Evolutionary conservation across 306 rosid genomes (phyloP).

Genomic region (Calophaca sinica): DNA sequence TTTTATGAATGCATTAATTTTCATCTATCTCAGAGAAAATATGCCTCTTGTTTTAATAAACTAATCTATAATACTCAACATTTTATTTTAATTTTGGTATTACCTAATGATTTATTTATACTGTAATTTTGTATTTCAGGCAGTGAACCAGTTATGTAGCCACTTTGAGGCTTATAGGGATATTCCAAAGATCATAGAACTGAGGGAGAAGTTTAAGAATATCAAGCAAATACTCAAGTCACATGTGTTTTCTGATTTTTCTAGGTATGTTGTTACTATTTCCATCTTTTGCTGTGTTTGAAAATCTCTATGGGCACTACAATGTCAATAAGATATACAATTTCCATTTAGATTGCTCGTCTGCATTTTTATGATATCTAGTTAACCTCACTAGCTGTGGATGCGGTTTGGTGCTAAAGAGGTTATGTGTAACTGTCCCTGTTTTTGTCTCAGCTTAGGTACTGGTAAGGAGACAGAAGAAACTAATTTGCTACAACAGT

Average conservation of each 20-base stretch:
- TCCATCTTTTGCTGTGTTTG: constrained; percentile 40
- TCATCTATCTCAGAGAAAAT: constrained; percentile 15
- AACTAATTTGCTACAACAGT: constrained; percentile 81
- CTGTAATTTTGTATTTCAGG: constrained; percentile 65
- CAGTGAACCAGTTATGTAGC: constrained; percentile 95
- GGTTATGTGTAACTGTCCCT: constrained; percentile 47
- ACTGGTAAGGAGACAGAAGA: constrained; percentile 99
- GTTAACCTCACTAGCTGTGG: constrained; percentile 30
- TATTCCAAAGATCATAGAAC: constrained; percentile 95
- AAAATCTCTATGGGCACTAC: constrained; percentile 28
- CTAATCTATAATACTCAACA: background rate
- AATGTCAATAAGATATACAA: constrained; percentile 11
- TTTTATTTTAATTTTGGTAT: constrained; percentile 36
- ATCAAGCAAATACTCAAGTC: constrained; percentile 98
- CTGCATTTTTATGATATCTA: background rate
- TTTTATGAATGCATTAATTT: constrained; percentile 36
- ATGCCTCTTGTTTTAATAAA: constrained; percentile 38
- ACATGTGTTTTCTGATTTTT: constrained; percentile 95
- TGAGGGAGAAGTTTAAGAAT: constrained; percentile 96
- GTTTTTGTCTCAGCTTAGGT: constrained; percentile 88
- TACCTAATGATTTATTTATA: constrained; percentile 30
- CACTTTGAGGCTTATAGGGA: constrained; percentile 99
- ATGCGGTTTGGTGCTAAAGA: constrained; percentile 20
- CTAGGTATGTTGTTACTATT: constrained; percentile 65
- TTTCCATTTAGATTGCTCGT: constrained; percentile 25